A percentile compares a stretch with the other conserved stretches of the same genome.
phyloP scores from a whole-genome alignment of 192 early-diverging fungal genomes.

The Mortierella antarctica region DNA sequence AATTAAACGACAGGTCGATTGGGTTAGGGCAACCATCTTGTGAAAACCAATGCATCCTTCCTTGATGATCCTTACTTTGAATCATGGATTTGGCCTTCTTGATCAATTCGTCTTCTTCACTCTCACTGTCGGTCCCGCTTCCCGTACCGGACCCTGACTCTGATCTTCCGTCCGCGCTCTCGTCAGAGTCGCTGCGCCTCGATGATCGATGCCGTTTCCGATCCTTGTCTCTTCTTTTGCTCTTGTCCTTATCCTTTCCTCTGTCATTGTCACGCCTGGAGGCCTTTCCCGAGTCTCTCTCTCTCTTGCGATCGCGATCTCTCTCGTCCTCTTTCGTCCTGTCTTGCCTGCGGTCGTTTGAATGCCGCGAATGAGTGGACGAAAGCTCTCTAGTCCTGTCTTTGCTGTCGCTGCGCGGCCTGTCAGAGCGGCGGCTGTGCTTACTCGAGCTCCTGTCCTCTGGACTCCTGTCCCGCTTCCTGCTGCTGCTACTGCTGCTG shows the following conservation, averaged over 20 bases:
- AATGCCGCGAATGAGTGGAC: slow-evolving; percentile 7
- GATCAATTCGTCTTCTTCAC: slow-evolving; percentile 39
- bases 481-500: slow-evolving; percentile 10
- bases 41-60: background rate
- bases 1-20: background rate
- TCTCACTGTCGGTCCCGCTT: slow-evolving; percentile 19
- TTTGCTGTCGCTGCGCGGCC: background rate
- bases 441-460: background rate
- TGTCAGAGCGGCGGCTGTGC: slow-evolving; percentile 12
- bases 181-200: background rate
- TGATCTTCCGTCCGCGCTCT: background rate
- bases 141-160: slow-evolving; percentile 6
- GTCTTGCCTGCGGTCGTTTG: background rate
- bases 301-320: background rate
- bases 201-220: slow-evolving; percentile 10
- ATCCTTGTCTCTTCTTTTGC: slow-evolving; percentile 5
- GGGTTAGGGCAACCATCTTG: background rate
- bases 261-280: slow-evolving; percentile 15
- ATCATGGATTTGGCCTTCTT: slow-evolving; percentile 52
- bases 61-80: slow-evolving; percentile 12
- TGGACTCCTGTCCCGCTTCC: slow-evolving; percentile 35
- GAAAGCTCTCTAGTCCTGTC: slow-evolving; percentile 8
- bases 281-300: slow-evolving; percentile 3
- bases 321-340: slow-evolving; percentile 10
- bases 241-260: slow-evolving; percentile 8